phyloP scores from a whole-genome alignment of 148 eudicot species.

The Heliosperma pusillum region DNA sequence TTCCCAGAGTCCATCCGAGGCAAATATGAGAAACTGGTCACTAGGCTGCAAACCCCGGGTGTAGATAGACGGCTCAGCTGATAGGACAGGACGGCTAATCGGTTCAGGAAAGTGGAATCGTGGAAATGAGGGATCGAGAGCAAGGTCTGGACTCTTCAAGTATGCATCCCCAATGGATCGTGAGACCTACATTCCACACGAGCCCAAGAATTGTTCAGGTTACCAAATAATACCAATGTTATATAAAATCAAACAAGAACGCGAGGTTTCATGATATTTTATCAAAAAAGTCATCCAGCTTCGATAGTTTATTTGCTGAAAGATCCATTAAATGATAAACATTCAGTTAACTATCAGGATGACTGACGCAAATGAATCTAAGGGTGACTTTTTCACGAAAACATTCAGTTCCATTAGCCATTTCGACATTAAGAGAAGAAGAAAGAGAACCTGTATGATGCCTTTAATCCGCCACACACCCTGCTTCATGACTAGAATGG shows the following conservation, averaged over 20 bases:
- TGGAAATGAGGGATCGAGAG: constrained; percentile 46
- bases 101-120: constrained; percentile 53
- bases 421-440: not conserved
- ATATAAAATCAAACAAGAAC: not conserved
- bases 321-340: not conserved
- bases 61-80: constrained; percentile 55
- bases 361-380: not conserved
- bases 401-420: not conserved
- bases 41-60: constrained; percentile 37
- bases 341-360: not conserved
- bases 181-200: constrained; percentile 45
- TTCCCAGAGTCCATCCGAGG: constrained; percentile 89
- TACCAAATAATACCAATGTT: not conserved
- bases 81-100: constrained; percentile 47
- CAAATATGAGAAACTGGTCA: constrained; percentile 70
- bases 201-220: not conserved
- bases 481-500: constrained; percentile 50
- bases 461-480: constrained; percentile 84
- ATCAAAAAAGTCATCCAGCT: too few relatives aligned
- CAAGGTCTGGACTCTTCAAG: constrained; percentile 58
- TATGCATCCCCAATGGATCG: constrained; percentile 81
- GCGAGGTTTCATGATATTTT: too few relatives aligned
- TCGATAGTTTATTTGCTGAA: not conserved
- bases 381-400: not conserved
- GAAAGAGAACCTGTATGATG: constrained; percentile 62